A percentile compares a stretch with the other conserved stretches of the same genome.
These are phyloP conservation scores for Musa schizocarpa DNA, from an alignment of 176 grass and related monocot species.

Conservation along the genomic window DNA sequence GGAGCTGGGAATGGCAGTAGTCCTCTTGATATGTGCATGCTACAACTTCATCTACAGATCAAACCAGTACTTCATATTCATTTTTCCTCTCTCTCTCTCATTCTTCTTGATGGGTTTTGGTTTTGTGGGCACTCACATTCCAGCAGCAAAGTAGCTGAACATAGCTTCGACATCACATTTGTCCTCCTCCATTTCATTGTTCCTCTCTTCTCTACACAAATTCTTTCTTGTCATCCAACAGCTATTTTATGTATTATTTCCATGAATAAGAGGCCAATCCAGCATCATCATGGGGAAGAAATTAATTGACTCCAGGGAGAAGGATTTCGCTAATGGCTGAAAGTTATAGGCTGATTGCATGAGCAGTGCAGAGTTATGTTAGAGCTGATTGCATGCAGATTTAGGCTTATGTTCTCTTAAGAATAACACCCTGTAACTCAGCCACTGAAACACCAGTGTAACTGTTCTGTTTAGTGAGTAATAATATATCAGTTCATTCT, in stretches of 20 bases:
- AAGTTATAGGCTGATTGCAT: too few species aligned
- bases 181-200: not conserved
- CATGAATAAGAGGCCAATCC: not conserved
- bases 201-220: not conserved
- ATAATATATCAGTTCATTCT: too few species aligned
- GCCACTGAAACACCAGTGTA: too few species aligned
- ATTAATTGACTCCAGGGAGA: not conserved
- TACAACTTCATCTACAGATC: constrained; percentile 34
- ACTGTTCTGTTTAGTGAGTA: too few species aligned
- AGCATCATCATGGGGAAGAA: not conserved
- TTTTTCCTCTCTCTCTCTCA: constrained; percentile 51
- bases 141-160: constrained; percentile 29
- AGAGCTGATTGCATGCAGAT: too few species aligned
- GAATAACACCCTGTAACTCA: too few species aligned
- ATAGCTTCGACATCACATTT: not conserved
- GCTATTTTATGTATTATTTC: not conserved
- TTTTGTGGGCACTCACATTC: constrained; percentile 51
- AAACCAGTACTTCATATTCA: constrained; percentile 36
- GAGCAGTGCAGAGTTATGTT: too few species aligned
- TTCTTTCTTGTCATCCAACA: not conserved
- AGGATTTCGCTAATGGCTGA: not conserved
- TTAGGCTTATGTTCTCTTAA: too few species aligned
- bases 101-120: constrained; percentile 55
- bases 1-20: constrained; percentile 42
- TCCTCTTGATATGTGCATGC: constrained; percentile 40